Evolutionary conservation across 768 basidiomycete genomes (phyloP).

Genomic region (Calocybe indica): DNA sequence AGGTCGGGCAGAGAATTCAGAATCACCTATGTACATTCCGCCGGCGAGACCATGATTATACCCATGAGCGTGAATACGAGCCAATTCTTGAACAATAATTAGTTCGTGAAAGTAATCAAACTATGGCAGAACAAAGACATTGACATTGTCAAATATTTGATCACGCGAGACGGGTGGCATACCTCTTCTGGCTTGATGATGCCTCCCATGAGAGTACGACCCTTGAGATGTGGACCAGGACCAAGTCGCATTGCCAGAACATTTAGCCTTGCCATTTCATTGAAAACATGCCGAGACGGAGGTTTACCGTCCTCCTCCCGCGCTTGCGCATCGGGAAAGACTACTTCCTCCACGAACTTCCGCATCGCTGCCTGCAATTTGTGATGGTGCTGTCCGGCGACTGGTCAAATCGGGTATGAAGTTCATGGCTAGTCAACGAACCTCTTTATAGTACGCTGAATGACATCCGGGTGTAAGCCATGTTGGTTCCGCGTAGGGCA

Average conservation of each 20-base stretch:
- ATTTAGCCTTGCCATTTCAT: constrained; percentile 83
- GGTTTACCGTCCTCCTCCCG: constrained; percentile 87
- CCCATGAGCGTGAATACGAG: constrained; percentile 63
- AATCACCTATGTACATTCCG: not conserved
- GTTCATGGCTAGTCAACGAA: constrained; percentile 17
- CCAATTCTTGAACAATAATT: constrained; percentile 78
- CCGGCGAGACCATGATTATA: constrained; percentile 66
- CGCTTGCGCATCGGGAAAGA: constrained; percentile 49
- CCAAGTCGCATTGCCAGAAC: constrained; percentile 92
- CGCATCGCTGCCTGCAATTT: constrained; percentile 52
- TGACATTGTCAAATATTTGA: too few relatives aligned
- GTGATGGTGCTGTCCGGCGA: constrained; percentile 40
- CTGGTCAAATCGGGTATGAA: not conserved
- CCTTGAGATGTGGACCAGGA: constrained; percentile 91
- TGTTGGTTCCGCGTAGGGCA: constrained; percentile 78
- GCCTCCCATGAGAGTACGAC: constrained; percentile 72
- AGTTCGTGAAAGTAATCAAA: constrained; percentile 92
- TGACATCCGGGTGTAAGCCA: constrained; percentile 65
- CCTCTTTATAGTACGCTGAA: constrained; percentile 75
- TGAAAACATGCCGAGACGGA: constrained; percentile 70
- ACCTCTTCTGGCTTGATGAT: constrained; percentile 71
- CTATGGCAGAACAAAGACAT: not conserved
- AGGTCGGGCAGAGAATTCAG: constrained; percentile 11
- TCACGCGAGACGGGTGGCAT: too few relatives aligned
- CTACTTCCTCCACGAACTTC: constrained; percentile 60